Evolutionary conservation across 2,329 filamentous ascomycete genomes (phyloP), one percentile per base, ranked within the genome.

Genomic region (Sarocladiaceae sp.): DNA sequence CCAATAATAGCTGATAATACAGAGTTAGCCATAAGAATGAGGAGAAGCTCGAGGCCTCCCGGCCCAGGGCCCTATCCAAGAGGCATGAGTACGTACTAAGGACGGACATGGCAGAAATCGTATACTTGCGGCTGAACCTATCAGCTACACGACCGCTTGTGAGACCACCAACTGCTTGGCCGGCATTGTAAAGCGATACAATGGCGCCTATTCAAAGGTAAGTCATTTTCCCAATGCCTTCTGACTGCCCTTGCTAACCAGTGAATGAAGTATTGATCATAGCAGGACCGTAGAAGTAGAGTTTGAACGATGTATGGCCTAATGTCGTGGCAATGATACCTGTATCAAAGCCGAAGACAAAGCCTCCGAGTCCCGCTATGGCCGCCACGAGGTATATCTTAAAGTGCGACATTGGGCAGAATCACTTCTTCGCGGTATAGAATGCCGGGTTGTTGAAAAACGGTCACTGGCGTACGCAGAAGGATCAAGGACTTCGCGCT

Each of bases 311-410:
- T 11, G 54, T 50, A 40, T 64, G 61, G 16, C 53, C 59, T 6
- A 62, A 51, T 0, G 57, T 63, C 11, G 60, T 61, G 7, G 57
- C 58, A 29, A 63, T 69, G 27, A 70, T 69, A 0, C 58, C 23
- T 19, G 33, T 34, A 7, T 23, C 10, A n/a, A 41, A 24, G 5
- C 37, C 37, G n/a, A n/a, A 41, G 18, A 15, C 21, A 2, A 23
- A 23, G 12, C 18, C 37, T 21, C 23, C 20, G 18, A 41, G 13
- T 18, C n/a, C 20, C 18, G 16, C 18, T 13, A 16, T 20, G 13
- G n/a, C 13, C 2, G 21, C 21, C n/a, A 24, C 37, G 16, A 26
- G 16, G 13, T 21, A 26, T 12, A 23, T n/a, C 13, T n/a, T n/a
- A 9, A n/a, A n/a, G n/a, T n/a, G 19, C 18, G 18, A 41, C 15